Evolutionary conservation across 306 rosid species (phyloP).

Genomic region (Carpinus fangiana): DNA sequence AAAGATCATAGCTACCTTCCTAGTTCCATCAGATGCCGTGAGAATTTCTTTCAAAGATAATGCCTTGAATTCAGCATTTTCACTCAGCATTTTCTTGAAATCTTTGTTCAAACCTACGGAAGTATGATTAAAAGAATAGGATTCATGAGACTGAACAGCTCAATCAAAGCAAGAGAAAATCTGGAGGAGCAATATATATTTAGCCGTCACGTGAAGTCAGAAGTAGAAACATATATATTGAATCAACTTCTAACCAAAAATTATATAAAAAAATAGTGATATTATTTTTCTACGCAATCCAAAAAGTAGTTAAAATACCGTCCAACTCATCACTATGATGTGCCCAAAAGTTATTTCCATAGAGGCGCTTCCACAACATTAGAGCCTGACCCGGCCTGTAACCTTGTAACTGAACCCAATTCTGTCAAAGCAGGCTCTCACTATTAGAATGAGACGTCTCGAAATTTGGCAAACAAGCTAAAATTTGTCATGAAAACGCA

Average conservation of each 20-base stretch:
- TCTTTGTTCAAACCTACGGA: slow-evolving; percentile 75
- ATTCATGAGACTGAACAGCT: background rate
- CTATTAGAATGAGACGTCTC: slow-evolving; percentile 7
- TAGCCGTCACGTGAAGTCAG: background rate
- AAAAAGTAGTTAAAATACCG: slow-evolving; percentile 45
- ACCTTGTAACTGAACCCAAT: slow-evolving; percentile 86
- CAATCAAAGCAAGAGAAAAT: background rate
- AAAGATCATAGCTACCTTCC: slow-evolving; percentile 66
- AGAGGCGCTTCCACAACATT: slow-evolving; percentile 91
- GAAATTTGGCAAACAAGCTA: slow-evolving; percentile 6
- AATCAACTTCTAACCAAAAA: background rate
- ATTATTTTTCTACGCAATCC: slow-evolving; percentile 2
- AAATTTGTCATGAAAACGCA: slow-evolving; percentile 5
- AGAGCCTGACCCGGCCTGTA: slow-evolving; percentile 88
- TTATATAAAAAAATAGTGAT: background rate
- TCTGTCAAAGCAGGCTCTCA: slow-evolving; percentile 37
- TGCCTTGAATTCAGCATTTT: slow-evolving; percentile 71
- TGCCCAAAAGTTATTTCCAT: slow-evolving; percentile 83
- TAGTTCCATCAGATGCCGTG: slow-evolving; percentile 80
- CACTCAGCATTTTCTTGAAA: slow-evolving; percentile 78
- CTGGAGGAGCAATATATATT: background rate
- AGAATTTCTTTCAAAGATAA: slow-evolving; percentile 59
- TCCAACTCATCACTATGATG: slow-evolving; percentile 66
- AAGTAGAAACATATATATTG: background rate
- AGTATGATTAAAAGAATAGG: background rate